Percentiles rank a stretch among this genome's conserved stretches.
These are phyloP conservation scores for Colletotrichum spaethianum DNA, from an alignment of 2,329 filamentous ascomycete genomes.

Conservation along the genomic window DNA sequence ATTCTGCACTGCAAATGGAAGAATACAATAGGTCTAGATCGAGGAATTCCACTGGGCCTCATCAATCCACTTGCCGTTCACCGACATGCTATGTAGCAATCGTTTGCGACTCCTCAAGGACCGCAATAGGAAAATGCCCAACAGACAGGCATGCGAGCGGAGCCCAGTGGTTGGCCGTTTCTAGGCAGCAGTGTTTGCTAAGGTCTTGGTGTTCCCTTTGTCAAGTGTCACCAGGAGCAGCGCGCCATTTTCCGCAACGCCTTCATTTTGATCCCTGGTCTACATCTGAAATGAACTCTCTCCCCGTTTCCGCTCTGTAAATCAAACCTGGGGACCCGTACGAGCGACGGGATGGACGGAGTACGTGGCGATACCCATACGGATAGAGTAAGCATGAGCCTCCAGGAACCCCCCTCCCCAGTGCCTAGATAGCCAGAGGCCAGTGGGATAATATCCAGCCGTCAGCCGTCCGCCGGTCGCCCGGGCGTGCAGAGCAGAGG, in stretches of 20 bases:
- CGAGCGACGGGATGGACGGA: no score
- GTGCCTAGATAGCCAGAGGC: background rate
- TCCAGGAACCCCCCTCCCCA: no score
- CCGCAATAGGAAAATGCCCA: background rate
- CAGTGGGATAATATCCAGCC: background rate
- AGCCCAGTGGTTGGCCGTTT: background rate
- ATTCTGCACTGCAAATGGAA: background rate
- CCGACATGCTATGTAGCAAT: background rate
- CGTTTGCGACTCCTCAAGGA: no score
- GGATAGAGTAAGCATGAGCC: background rate
- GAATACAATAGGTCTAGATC: slow-evolving; percentile 4
- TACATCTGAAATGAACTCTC: background rate
- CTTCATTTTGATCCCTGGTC: background rate
- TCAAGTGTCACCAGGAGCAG: background rate
- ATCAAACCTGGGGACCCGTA: no score
- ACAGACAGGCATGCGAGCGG: background rate
- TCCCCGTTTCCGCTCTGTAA: background rate
- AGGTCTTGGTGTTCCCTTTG: background rate
- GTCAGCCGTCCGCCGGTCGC: no score
- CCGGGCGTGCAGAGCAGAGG: background rate
- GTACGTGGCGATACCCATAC: background rate
- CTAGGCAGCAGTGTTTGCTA: slow-evolving; percentile 1
- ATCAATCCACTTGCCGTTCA: slow-evolving; percentile 1
- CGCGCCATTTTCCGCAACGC: background rate
- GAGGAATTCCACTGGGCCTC: background rate